Conservation (phyloP, 208 protist species). For the Leishmania turanica region DNA sequence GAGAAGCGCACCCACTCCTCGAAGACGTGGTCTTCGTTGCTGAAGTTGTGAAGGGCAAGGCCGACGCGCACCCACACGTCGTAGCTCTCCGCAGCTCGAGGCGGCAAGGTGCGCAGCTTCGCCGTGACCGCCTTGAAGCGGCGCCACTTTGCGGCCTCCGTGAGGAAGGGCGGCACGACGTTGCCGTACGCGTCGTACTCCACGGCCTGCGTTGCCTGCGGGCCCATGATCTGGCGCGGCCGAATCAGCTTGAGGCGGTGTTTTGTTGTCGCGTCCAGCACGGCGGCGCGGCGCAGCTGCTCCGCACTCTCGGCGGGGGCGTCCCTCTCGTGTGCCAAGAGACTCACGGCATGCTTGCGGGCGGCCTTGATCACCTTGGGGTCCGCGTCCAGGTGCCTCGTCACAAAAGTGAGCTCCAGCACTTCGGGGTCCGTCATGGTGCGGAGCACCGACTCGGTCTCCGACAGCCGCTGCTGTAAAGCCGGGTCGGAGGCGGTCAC, state of each 20-base stretch:
- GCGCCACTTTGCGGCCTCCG: slow-evolving; percentile 73
- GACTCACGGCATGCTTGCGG: slow-evolving; percentile 27
- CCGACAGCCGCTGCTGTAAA: slow-evolving; percentile 51
- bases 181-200: slow-evolving; percentile 88
- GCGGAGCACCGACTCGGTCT: slow-evolving; percentile 54
- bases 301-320: slow-evolving; percentile 9
- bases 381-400: slow-evolving; percentile 43
- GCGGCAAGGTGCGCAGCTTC: slow-evolving; percentile 62
- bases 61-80: slow-evolving; percentile 85
- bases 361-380: slow-evolving; percentile 25
- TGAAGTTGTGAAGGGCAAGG: slow-evolving; percentile 87
- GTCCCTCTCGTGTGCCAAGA: slow-evolving; percentile 11
- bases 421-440: slow-evolving; percentile 72
- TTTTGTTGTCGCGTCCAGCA: slow-evolving; percentile 26
- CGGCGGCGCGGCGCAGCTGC: slow-evolving; percentile 17
- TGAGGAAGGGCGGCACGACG: slow-evolving; percentile 67
- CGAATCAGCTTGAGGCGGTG: slow-evolving; percentile 64
- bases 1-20: slow-evolving; percentile 90
- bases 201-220: slow-evolving; percentile 41
- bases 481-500: slow-evolving; percentile 45
- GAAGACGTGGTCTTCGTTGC: slow-evolving; percentile 86
- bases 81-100: slow-evolving; percentile 64
- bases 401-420: slow-evolving; percentile 69
- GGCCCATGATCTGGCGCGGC: slow-evolving; percentile 50
- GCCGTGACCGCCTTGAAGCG: slow-evolving; percentile 62